Conservation (phyloP, 345 rosid genomes). For the Laguncularia racemosa region DNA sequence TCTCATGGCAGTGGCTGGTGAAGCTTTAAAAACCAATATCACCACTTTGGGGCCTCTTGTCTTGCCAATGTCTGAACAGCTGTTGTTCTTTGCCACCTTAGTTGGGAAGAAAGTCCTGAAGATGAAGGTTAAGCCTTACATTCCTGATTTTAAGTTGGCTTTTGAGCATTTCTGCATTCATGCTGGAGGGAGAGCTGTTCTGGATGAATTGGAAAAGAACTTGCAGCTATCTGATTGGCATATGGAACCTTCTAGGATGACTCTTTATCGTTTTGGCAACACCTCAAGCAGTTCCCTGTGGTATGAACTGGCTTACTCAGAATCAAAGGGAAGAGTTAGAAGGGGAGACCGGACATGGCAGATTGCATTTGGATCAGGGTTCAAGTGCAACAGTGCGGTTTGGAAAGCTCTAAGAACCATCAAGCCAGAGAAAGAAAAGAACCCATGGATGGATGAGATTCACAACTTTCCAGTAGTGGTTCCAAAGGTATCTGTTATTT, state of each 20-base stretch:
- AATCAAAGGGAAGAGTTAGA: slow-evolving; percentile 10
- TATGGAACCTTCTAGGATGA: slow-evolving; percentile 16
- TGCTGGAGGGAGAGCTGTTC: slow-evolving; percentile 15
- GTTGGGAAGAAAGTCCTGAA: slow-evolving; percentile 14
- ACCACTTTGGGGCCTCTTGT: slow-evolving; percentile 13
- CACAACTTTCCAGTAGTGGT: slow-evolving; percentile 11
- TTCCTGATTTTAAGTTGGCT: slow-evolving; percentile 15
- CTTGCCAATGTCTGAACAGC: slow-evolving; percentile 14
- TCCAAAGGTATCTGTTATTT: slow-evolving; percentile 10
- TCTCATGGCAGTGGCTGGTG: slow-evolving; percentile 13
- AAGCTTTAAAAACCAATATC: slow-evolving; percentile 14
- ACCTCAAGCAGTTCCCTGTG: slow-evolving; percentile 17
- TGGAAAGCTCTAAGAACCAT: slow-evolving; percentile 16
- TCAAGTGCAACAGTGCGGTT: slow-evolving; percentile 17
- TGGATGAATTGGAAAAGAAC: slow-evolving; percentile 11
- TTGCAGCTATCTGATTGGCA: slow-evolving; percentile 13
- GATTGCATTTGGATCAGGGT: slow-evolving; percentile 13
- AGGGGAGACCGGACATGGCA: slow-evolving; percentile 16
- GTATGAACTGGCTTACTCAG: slow-evolving; percentile 13
- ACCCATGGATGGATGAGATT: slow-evolving; percentile 16
- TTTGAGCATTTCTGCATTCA: slow-evolving; percentile 17
- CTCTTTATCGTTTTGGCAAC: slow-evolving; percentile 12
- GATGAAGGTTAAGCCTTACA: slow-evolving; percentile 14
- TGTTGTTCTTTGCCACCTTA: slow-evolving; percentile 12
- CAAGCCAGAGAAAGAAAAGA: slow-evolving; percentile 14